Conservation (phyloP, 768 basidiomycete genomes). For the Chalciporus pseudorubinellus region DNA sequence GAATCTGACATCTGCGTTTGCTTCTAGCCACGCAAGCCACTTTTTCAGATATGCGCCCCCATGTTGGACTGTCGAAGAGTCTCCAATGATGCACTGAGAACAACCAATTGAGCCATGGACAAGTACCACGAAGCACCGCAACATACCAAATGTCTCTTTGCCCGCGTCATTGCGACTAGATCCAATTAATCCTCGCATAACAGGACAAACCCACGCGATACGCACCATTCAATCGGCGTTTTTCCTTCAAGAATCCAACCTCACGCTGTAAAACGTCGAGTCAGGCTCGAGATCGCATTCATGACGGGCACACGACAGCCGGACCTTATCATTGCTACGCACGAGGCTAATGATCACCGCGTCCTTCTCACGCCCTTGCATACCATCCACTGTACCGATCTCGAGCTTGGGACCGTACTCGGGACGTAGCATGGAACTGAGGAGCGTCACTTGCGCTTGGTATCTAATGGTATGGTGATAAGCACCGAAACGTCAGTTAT, state of each 20-base stretch:
- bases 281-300: constrained; percentile 4
- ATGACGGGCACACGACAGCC: constrained; percentile 11
- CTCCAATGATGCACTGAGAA: constrained; percentile 83
- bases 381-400: constrained; percentile 93
- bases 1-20: constrained; percentile 86
- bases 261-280: constrained; percentile 54
- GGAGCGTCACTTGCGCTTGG: constrained; percentile 88
- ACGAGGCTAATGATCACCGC: constrained; percentile 92
- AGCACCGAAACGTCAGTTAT: not conserved
- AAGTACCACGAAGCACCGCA: not conserved
- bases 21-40: constrained; percentile 91
- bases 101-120: not conserved
- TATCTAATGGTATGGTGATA: constrained; percentile 51
- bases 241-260: constrained; percentile 93
- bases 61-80: constrained; percentile 86
- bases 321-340: constrained; percentile 80
- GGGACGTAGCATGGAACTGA: constrained; percentile 74
- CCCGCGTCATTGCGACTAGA: constrained; percentile 87
- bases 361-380: constrained; percentile 97
- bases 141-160: constrained; percentile 81
- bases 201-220: not conserved
- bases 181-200: not conserved
- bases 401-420: constrained; percentile 69
- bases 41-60: constrained; percentile 81
- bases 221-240: constrained; percentile 83